These are phyloP conservation scores for Phytophthora macrochlamydospora DNA, from an alignment of 352 stramenopile species.

Conservation along the genomic window DNA sequence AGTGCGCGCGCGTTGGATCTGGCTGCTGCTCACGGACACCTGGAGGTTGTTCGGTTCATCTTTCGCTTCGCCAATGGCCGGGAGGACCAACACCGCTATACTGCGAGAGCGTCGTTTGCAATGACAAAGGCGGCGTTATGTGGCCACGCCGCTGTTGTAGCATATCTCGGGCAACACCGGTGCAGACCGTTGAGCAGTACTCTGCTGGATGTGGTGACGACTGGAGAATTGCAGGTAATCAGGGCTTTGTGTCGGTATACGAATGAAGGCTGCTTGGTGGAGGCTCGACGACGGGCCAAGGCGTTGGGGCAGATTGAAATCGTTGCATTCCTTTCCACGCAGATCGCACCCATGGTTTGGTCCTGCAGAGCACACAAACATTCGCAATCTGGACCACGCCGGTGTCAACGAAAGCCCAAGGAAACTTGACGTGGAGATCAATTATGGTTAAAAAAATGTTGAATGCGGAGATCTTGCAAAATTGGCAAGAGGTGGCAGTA, in stretches of 20 bases:
- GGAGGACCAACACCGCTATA: conserved; percentile 19
- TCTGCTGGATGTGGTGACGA: conserved; percentile 33
- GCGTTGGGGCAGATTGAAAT: conserved; percentile 22
- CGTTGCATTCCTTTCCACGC: conserved; percentile 20
- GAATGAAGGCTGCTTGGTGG: conserved; percentile 37
- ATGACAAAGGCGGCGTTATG: conserved; percentile 35
- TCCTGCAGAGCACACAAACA: conserved; percentile 30
- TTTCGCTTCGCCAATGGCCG: conserved; percentile 29
- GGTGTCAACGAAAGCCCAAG: conserved; percentile 30
- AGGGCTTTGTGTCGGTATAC: conserved; percentile 36
- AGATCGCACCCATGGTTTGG: conserved; percentile 30
- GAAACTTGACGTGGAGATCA: neutral
- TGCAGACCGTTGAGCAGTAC: conserved; percentile 32
- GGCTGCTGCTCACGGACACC: conserved; percentile 57
- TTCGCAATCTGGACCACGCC: conserved; percentile 21
- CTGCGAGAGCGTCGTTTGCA: conserved; percentile 27
- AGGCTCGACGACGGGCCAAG: conserved; percentile 33
- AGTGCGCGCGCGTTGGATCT: conserved; percentile 48
- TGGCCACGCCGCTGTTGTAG: conserved; percentile 31
- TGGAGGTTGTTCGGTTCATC: conserved; percentile 53
- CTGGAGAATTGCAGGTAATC: conserved; percentile 26
- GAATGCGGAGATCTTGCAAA: neutral
- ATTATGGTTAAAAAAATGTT: neutral
- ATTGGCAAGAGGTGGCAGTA: neutral
- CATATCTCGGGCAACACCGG: conserved; percentile 24